A percentile compares a stretch with the other conserved stretches of the same genome.
phyloP scores from a whole-genome alignment of 1,139 yeast species.

The Yamadazyma trypodendri region DNA sequence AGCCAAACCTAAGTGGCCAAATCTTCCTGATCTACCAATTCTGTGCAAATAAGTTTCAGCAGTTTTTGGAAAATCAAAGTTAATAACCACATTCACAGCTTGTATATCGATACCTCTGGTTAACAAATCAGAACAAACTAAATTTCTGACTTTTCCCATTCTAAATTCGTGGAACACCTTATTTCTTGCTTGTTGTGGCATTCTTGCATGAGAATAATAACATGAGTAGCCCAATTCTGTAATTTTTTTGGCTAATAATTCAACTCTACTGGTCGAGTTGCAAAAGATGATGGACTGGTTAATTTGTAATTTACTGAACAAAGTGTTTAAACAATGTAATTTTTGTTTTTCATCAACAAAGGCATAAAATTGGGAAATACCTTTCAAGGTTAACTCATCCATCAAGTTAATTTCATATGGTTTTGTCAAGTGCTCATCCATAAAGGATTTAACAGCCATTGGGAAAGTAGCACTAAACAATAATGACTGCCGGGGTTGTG shows the following conservation, averaged over 20 bases:
- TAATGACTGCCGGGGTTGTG: slow-evolving; percentile 77
- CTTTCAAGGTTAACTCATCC: slow-evolving; percentile 95
- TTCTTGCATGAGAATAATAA: slow-evolving; percentile 94
- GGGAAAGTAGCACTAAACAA: slow-evolving; percentile 97
- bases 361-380: slow-evolving; percentile 96
- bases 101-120: slow-evolving; percentile 99
- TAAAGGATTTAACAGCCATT: slow-evolving; percentile 84
- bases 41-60: slow-evolving; percentile 98
- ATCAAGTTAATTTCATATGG: slow-evolving; percentile 95
- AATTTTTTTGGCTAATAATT: slow-evolving; percentile 89
- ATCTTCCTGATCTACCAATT: slow-evolving; percentile 99
- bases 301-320: slow-evolving; percentile 90
- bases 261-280: slow-evolving; percentile 95
- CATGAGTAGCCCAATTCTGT: slow-evolving; percentile 97
- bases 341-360: slow-evolving; percentile 97
- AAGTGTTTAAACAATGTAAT: slow-evolving; percentile 90
- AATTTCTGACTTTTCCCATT: slow-evolving; percentile 95
- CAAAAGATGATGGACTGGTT: slow-evolving; percentile 96
- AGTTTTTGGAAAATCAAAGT: slow-evolving; percentile 96
- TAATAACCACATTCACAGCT: slow-evolving; percentile 96
- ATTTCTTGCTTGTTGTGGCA: slow-evolving; percentile 97
- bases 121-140: slow-evolving; percentile 93
- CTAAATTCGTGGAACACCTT: slow-evolving; percentile 98
- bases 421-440: slow-evolving; percentile 85
- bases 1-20: slow-evolving; percentile 97